Evolutionary conservation across 2,329 filamentous ascomycete genomes (phyloP).

Genomic region (Capronia americana): DNA sequence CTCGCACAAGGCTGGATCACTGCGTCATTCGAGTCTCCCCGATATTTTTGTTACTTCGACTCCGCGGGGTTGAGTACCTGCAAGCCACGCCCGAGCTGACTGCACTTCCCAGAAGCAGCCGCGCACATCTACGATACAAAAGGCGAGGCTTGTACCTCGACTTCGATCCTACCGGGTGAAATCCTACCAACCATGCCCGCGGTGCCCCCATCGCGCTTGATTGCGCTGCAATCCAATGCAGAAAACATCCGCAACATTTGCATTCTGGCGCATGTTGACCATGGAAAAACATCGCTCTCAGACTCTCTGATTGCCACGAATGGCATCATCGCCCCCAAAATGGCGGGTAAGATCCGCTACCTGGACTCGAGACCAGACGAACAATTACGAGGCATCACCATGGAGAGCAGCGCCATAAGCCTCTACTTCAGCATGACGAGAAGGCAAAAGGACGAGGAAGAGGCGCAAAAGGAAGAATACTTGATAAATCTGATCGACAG

Average conservation of each 20-base stretch:
- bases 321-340: slow-evolving; percentile 97
- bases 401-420: slow-evolving; percentile 98
- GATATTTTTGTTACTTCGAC: background rate
- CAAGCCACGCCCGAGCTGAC: background rate
- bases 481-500: slow-evolving; percentile 98
- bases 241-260: slow-evolving; percentile 96
- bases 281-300: slow-evolving; percentile 96
- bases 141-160: background rate
- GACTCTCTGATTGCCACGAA: slow-evolving; percentile 97
- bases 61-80: background rate
- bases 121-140: background rate
- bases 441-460: slow-evolving; percentile 65
- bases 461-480: slow-evolving; percentile 81
- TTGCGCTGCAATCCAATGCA: slow-evolving; percentile 84
- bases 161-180: background rate
- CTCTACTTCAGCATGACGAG: slow-evolving; percentile 92
- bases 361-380: slow-evolving; percentile 96
- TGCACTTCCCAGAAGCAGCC: background rate
- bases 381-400: slow-evolving; percentile 96
- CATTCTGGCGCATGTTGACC: slow-evolving; percentile 94
- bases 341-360: slow-evolving; percentile 97
- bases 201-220: slow-evolving; percentile 87
- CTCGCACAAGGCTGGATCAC: background rate
- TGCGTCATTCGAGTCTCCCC: background rate
- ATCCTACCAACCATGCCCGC: slow-evolving; percentile 73